Conservation (phyloP, 2,329 filamentous ascomycete species). For the Trichoderma koningii region DNA sequence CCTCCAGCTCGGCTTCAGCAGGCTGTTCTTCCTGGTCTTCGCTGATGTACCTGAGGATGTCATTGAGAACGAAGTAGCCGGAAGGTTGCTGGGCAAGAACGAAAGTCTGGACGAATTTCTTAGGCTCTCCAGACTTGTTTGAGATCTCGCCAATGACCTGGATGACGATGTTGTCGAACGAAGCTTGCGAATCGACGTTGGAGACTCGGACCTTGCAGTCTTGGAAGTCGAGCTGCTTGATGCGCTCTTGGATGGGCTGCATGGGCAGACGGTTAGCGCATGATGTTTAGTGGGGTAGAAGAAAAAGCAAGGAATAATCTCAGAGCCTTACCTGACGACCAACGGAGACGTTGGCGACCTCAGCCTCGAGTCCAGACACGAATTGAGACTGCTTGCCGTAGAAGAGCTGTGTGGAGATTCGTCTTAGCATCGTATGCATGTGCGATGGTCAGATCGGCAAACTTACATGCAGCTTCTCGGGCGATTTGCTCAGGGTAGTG, state of each 20-base stretch:
- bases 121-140: conserved; percentile 86
- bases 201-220: conserved; percentile 98
- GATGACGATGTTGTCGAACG: conserved; percentile 90
- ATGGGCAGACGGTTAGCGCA: conserved; percentile 26
- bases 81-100: conserved; percentile 94
- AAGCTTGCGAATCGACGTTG: conserved; percentile 95
- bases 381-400: conserved; percentile 96
- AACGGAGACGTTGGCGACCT: conserved; percentile 81
- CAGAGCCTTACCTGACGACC: conserved; percentile 71
- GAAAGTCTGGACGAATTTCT: conserved; percentile 97
- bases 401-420: conserved; percentile 64
- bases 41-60: conserved; percentile 92
- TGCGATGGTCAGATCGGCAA: not conserved
- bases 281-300: not conserved
- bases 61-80: conserved; percentile 97
- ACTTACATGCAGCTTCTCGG: conserved; percentile 84
- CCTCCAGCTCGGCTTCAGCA: conserved; percentile 42
- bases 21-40: conserved; percentile 76
- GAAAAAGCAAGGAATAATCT: not conserved
- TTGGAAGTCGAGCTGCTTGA: conserved; percentile 89
- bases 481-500: conserved; percentile 90
- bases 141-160: conserved; percentile 98
- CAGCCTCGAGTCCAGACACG: conserved; percentile 87
- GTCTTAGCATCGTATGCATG: conserved; percentile 1
- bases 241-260: conserved; percentile 89